Base-by-base conservation (phyloP, 495 filamentous ascomycete species). In the Daldinia loculata region DNA sequence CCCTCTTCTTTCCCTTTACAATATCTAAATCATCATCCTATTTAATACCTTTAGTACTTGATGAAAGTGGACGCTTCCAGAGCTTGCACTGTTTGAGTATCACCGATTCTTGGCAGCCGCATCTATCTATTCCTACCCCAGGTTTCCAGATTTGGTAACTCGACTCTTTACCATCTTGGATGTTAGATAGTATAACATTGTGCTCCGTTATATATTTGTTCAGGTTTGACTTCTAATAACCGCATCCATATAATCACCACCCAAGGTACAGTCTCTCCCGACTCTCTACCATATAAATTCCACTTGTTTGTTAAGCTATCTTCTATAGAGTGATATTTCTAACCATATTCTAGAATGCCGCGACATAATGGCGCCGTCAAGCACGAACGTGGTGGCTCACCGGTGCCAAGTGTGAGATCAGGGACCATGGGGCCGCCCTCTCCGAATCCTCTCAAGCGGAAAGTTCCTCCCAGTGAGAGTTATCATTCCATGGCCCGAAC, bases 341-440 rank as follows among this genome's bases (percentile, higher is more conserved):
- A 38, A 63, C n/a, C 39, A 24, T 6, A 32, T 8, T 17, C 12
- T 32, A 69, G 56, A 15, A 52, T 66, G 50, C 8, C 63, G 1
- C 58, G 55, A 11, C 14, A 8, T 24, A 19, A 26, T 45, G 53
- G 36, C 14, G 6, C 1, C 24, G 45, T 70, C 24, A 74, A 74
- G 48, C 17, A 34, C 6, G 71, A 74, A 50, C 71, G 58, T 29
- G 4, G 8, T 29, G 71, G 63, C 38, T 70, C 66, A 12, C 55
- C 71, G 2, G 17, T 45, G 7, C 41, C 43, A 15, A 74, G 67
- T 39, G n/a, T 56, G 17, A 45, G 30, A 52, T 70, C 70, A n/a
- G 59, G 63, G 6, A 63, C 69, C 0, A 77, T 77, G 75, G 55
- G 19, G 0, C 75, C 75, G 5, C 75, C 75, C 4, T 76, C 71